phyloP scores from a whole-genome alignment of 1,139 yeast genomes.

The Zhuliangozyma parablackwelliae region DNA sequence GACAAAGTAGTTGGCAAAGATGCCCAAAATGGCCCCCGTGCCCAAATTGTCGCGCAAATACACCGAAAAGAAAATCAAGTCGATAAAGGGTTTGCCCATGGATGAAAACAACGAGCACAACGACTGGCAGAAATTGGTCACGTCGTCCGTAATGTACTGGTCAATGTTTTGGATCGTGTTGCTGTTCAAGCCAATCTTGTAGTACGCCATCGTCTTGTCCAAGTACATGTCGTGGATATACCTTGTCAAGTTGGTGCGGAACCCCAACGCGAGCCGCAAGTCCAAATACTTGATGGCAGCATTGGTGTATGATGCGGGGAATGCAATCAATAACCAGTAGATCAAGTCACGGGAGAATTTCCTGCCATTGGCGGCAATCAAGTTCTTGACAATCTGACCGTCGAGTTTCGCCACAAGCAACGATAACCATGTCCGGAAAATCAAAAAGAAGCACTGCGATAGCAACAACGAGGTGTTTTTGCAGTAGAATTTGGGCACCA shows the following conservation, averaged over 20 bases:
- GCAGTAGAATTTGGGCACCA: conserved; percentile 70
- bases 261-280: conserved; percentile 71
- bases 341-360: conserved; percentile 73
- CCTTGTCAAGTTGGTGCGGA: conserved; percentile 78
- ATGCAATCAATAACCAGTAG: conserved; percentile 85
- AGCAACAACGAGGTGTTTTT: conserved; percentile 64
- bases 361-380: conserved; percentile 77
- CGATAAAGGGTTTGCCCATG: conserved; percentile 89
- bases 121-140: conserved; percentile 76
- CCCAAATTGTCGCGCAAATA: conserved; percentile 86
- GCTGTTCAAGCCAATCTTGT: conserved; percentile 58
- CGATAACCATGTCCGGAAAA: conserved; percentile 84
- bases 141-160: conserved; percentile 83
- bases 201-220: conserved; percentile 77
- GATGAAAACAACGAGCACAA: conserved; percentile 81
- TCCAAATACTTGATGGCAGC: conserved; percentile 84
- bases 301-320: conserved; percentile 91
- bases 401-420: conserved; percentile 83
- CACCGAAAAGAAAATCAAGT: conserved; percentile 78
- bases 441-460: conserved; percentile 70
- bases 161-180: conserved; percentile 49
- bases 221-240: conserved; percentile 88
- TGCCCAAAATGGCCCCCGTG: conserved; percentile 76
- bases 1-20: conserved; percentile 71
- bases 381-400: conserved; percentile 87